Evolutionary conservation across 768 basidiomycete species (phyloP), one percentile per base, ranked within the genome.

Genomic region (Boletus sp.): DNA sequence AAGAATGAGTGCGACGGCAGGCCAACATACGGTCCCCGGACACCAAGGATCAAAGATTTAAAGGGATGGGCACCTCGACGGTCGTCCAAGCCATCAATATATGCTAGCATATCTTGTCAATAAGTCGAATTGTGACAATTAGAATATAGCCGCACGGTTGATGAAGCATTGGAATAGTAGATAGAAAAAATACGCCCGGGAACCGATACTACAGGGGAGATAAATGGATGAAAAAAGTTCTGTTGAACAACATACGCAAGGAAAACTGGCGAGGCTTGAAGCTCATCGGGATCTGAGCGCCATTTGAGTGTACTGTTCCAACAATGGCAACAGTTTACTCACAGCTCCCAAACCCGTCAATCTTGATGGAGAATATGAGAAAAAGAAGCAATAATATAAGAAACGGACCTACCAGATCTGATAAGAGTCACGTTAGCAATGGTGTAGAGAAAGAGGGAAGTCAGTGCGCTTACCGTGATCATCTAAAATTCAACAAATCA

Each of bases 121-220:
- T 41, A 47, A 56, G 12, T 6, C 28, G 5, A 5, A 48, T 15
- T 42, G 30, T 47, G 29, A 57, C n/a, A 18, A 50, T n/a, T 40
- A 55, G 45, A 33, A 18, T 20, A 55, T 50, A 30, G 14, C 50
- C 81, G 52, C 63, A 90, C 90, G 83, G 60, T 89, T 87, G 64
- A 90, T 84, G 71, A 95, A 95, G 63, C 90, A 92, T 64, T 99
- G 96, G 78, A 99, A 98, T 1, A 99, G 78, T 20, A 96, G 77
- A 75, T 86, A 99, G 78, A 86, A 95, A 71, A 95, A 95, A 74
- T 94, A 97, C 20, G 87, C 92, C 61, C 90, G 77, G 1, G 84
- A 73, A 7, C 95, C 96, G 53, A 98, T 90, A 8, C 89, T 92
- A 57, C 45, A 20, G 5, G 32, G 28, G 2, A 35, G n/a, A 28